Conservation (phyloP, 768 basidiomycete genomes). For the Collybia nuda region DNA sequence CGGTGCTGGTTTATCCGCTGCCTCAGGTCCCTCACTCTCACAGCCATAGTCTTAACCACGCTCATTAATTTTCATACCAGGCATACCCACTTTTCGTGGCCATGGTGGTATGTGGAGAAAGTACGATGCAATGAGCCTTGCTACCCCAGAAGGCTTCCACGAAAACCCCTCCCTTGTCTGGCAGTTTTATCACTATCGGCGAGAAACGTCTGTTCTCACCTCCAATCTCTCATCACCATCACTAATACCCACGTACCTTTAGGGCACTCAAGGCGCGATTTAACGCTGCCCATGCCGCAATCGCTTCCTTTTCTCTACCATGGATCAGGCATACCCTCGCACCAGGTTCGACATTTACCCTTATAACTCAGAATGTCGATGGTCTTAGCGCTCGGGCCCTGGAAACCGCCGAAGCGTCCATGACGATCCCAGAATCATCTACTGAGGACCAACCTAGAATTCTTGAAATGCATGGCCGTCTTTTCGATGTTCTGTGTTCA, state of each 20-base stretch:
- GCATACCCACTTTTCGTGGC: constrained; percentile 52
- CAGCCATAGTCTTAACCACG: too few relatives aligned
- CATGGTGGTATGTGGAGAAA: constrained; percentile 51
- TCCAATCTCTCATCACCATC: background rate
- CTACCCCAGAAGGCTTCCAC: constrained; percentile 52
- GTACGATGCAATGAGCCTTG: constrained; percentile 48
- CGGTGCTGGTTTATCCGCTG: constrained; percentile 22
- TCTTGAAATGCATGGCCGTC: constrained; percentile 65
- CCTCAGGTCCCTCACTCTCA: constrained; percentile 16
- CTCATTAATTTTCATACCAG: constrained; percentile 19
- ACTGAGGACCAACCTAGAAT: constrained; percentile 22
- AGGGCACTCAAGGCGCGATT: constrained; percentile 49
- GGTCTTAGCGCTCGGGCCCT: constrained; percentile 42
- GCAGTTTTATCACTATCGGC: constrained; percentile 69
- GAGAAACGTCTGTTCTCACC: constrained; percentile 40
- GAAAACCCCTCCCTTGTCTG: constrained; percentile 50
- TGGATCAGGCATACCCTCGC: constrained; percentile 33
- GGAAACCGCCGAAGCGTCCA: constrained; percentile 23
- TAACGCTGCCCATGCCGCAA: constrained; percentile 55
- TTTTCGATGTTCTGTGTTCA: constrained; percentile 56
- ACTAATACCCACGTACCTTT: constrained; percentile 8
- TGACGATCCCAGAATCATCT: background rate
- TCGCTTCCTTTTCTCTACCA: constrained; percentile 46
- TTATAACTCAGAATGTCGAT: constrained; percentile 67
- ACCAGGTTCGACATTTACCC: constrained; percentile 43